These are phyloP conservation scores for Penicillium ucsense DNA, from an alignment of 495 filamentous ascomycete species.

Conservation along the genomic window DNA sequence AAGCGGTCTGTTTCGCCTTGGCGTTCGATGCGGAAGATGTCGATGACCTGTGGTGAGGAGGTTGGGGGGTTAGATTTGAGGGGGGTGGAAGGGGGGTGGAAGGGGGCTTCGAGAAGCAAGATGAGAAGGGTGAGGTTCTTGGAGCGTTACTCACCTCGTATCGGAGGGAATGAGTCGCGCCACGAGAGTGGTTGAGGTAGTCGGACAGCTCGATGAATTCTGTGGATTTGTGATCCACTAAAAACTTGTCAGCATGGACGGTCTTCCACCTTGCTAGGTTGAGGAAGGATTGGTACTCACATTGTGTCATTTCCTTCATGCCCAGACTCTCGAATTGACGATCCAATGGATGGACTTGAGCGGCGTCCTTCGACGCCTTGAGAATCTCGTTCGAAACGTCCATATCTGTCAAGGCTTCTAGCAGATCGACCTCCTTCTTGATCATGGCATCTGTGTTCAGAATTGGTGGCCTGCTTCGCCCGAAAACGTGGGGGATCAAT, in stretches of 20 bases:
- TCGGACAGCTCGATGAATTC: slow-evolving; percentile 56
- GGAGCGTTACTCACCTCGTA: slow-evolving; percentile 21
- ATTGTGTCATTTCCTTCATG: slow-evolving; percentile 63
- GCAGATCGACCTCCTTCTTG: slow-evolving; percentile 64
- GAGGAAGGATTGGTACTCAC: slow-evolving; percentile 13
- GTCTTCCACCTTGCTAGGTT: neutral
- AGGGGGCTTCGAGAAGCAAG: neutral
- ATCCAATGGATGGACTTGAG: slow-evolving; percentile 55
- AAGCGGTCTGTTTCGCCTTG: slow-evolving; percentile 65
- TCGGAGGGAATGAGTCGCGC: slow-evolving; percentile 46
- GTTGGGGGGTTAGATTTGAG: neutral
- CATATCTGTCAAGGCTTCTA: slow-evolving; percentile 74
- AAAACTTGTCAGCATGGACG: neutral
- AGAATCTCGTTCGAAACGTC: slow-evolving; percentile 70
- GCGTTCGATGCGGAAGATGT: slow-evolving; percentile 77
- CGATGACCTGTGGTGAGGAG: slow-evolving; percentile 32
- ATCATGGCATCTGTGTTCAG: slow-evolving; percentile 45
- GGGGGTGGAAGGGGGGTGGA: neutral
- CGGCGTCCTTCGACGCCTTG: slow-evolving; percentile 45
- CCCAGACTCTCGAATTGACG: slow-evolving; percentile 59
- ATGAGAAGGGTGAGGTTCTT: too few relatives aligned
- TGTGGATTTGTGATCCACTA: slow-evolving; percentile 42
- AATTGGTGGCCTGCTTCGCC: slow-evolving; percentile 58
- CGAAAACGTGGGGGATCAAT: slow-evolving; percentile 73
- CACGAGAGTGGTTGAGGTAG: slow-evolving; percentile 57